Evolutionary conservation across 2,329 filamentous ascomycete species (phyloP), one percentile per base, ranked within the genome.

Genomic region (Trichothecium roseum): DNA sequence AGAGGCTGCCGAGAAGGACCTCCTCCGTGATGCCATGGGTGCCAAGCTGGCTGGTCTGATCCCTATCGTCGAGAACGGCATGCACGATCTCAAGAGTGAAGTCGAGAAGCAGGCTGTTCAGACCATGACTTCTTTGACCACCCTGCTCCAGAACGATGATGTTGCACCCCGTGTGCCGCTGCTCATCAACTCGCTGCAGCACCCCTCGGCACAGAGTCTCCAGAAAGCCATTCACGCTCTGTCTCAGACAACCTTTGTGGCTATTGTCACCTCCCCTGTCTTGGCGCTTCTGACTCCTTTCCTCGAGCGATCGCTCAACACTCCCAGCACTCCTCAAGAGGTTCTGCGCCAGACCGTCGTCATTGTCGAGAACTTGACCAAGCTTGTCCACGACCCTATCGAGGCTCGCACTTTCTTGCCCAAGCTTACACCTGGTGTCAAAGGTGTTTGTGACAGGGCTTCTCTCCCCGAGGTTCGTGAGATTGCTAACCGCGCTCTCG

Each of bases 221-320:
- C 85, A 94, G 56, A 95, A 95, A 68, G 88, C 91, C 22, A 96
- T 98, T 45, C 91, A 95, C 54, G 91, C 88, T 31, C 71, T 98
- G 31, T 95, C 88, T 4, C 86, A 94, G 65, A 98, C 91, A 9
- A 98, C 91, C n/a, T 98, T 98, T 48, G 91, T 98, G 36, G 88
- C 91, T 37, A 74, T 94, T 44, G 91, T 98, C 48, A 95, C 87
- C 10, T 95, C 89, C 8, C 91, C 91, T 8, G 89, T 96, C 5
- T 76, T 98, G 39, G 91, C 91, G 14, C 78, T 98, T 37, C 73
- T 98, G 37, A 98, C 91, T 2, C 91, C 91, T 31, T 81, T 96
- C 47, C 77, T 98, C 18, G 91, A 96, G 64, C 82, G 91, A 48
- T 86, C 88, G 14, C 74, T 98, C 42, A 95, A 95, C 68, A 89